These are phyloP conservation scores for Diacronema lutheri DNA, from an alignment of 78 protist genomes.

Conservation along the genomic window DNA sequence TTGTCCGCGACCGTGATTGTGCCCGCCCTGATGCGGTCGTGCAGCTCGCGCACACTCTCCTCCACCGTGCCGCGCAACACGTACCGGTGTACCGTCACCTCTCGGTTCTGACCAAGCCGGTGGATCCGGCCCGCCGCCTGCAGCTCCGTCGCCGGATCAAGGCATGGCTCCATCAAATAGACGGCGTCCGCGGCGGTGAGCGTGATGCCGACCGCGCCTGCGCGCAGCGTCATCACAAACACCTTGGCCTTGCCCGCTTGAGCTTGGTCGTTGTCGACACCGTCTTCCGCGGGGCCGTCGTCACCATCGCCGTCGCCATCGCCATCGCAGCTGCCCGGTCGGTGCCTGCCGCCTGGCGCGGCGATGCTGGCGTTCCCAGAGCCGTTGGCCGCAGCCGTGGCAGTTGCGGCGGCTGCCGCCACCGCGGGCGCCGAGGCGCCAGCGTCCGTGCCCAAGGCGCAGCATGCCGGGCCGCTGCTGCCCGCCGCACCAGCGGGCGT, in stretches of 20 bases:
- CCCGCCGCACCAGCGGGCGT: no score
- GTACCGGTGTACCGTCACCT: background rate
- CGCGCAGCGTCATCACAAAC: background rate
- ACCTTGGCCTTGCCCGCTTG: background rate
- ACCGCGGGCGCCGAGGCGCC: no score
- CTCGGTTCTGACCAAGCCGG: background rate
- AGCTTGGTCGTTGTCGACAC: no score
- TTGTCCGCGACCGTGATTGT: background rate
- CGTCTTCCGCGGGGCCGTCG: background rate
- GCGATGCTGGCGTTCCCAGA: no score
- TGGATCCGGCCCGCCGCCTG: conserved; percentile 11
- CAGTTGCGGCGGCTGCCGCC: no score
- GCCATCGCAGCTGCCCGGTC: background rate
- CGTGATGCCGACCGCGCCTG: background rate
- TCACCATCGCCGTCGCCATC: background rate
- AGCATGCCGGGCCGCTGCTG: no score
- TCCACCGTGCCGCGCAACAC: background rate
- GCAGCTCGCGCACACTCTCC: background rate
- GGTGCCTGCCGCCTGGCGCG: no score
- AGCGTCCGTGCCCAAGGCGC: no score
- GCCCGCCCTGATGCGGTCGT: background rate
- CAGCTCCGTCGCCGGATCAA: background rate
- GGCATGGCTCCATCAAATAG: background rate
- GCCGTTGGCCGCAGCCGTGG: no score
- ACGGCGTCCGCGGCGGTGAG: background rate